These are phyloP conservation scores for Mesotaenium endlicherianum DNA, from an alignment of 139 green algal species.

Conservation along the genomic window DNA sequence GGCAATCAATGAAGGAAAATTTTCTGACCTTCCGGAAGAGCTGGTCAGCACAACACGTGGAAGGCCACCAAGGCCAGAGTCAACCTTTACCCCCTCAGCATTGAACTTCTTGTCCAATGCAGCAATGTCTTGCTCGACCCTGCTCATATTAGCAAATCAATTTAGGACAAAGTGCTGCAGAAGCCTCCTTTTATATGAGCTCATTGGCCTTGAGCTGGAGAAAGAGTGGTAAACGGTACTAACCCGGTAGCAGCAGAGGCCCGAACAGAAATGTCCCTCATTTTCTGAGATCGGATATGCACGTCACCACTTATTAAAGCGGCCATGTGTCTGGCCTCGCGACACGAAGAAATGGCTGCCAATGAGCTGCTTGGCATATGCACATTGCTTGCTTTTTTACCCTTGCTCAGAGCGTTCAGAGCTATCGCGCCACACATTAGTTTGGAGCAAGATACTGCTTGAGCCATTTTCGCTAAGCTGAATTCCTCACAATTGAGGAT, in stretches of 20 bases:
- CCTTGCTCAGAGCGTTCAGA: no score
- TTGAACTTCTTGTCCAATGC: background rate
- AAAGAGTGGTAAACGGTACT: background rate
- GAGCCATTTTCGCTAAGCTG: no score
- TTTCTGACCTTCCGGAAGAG: background rate
- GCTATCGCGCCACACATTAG: no score
- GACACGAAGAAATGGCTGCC: no score
- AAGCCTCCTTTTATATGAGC: no score
- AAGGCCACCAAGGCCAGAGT: constrained; percentile 8
- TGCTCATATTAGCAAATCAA: background rate
- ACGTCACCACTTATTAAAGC: no score
- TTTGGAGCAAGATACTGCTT: no score
- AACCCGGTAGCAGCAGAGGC: background rate
- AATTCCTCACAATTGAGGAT: no score
- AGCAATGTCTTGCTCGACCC: constrained; percentile 66
- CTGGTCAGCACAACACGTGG: constrained; percentile 9
- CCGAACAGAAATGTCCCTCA: background rate
- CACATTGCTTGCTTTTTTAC: no score
- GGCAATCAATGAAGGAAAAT: background rate
- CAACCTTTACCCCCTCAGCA: constrained; percentile 5
- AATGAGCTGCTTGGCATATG: no score
- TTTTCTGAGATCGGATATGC: background rate
- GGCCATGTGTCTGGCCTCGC: no score
- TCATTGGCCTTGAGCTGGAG: background rate
- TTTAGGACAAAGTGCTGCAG: background rate